Base-by-base conservation (phyloP, 805 yeast genomes). In the Middelhovenomyces tepae region DNA sequence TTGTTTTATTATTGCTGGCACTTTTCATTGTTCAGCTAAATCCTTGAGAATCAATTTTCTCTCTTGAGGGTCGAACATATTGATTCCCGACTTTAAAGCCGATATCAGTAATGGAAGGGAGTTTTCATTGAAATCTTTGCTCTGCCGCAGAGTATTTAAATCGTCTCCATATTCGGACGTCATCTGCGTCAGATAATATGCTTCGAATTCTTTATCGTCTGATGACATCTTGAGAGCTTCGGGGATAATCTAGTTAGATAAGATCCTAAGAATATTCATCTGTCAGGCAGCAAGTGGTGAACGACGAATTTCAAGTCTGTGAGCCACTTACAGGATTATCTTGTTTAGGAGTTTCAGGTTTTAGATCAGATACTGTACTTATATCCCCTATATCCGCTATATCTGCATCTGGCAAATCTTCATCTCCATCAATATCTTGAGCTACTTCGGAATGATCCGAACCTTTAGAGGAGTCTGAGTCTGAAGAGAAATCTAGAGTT, bases 81-180 rank as follows among this genome's bases (percentile, higher is more conserved):
- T 57, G 16, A 44, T 46, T 19, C 65, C 65, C 33, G 53, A 49
- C 36, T 58, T 59, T 27, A 60, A 48, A 1, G 60, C 62, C 11
- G 51, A 46, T 19, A 59, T 50, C 13, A 60, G 45, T 33, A 54
- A 44, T 13, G 44, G 43, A 21, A 61, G 40, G 4, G 59, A 48
- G n/a, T 52, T 49, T 7, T 44, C 43, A 10, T 44, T 44, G 38
- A 73, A 67, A 11, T 60, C 62, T 7, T 69, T 53, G 35, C 71
- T 64, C 35, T 52, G 51, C 13, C 69, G 70, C 35, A 62, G 55
- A 16, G 61, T 46, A 7, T 47, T 54, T 17, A 61, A 53, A 26
- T 64, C 64, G 13, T 59, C 59, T 43, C 75, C 67, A 39, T 72
- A 61, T 44, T 66, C 67, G 8, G 68, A 57, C 32, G 72, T 69